phyloP scores from a whole-genome alignment of 2,329 filamentous ascomycete genomes.

The Fusarium ambrosium region DNA sequence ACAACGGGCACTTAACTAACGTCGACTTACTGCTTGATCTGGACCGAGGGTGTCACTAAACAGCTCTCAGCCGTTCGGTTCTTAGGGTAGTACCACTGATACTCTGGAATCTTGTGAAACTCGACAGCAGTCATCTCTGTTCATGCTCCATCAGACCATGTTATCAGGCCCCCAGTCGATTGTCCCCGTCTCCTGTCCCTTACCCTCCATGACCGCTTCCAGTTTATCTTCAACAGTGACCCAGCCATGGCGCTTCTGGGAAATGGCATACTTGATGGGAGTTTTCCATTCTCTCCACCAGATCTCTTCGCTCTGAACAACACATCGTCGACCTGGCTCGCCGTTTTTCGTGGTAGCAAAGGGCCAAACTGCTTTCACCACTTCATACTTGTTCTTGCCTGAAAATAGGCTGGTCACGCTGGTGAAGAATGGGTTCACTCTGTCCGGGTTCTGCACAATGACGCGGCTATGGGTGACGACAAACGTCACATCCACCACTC shows the following conservation, averaged over 20 bases:
- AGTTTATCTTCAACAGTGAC: slow-evolving; percentile 68
- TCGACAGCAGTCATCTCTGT: background rate
- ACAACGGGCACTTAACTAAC: background rate
- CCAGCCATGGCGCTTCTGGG: slow-evolving; percentile 56
- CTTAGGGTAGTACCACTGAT: background rate
- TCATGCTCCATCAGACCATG: background rate
- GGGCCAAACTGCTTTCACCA: slow-evolving; percentile 69
- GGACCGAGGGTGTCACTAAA: background rate
- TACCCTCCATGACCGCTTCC: slow-evolving; percentile 65
- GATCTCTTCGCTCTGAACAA: slow-evolving; percentile 68
- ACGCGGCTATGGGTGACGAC: slow-evolving; percentile 64
- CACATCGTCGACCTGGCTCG: slow-evolving; percentile 59
- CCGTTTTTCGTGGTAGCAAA: slow-evolving; percentile 65
- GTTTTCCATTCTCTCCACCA: slow-evolving; percentile 64
- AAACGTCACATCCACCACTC: slow-evolving; percentile 63
- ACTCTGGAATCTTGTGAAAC: background rate
- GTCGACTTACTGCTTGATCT: background rate
- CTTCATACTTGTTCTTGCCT: slow-evolving; percentile 68
- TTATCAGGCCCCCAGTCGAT: slow-evolving; percentile 62
- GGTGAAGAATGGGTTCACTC: slow-evolving; percentile 67
- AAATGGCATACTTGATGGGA: slow-evolving; percentile 59
- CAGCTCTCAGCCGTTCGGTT: background rate
- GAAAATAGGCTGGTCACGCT: slow-evolving; percentile 65
- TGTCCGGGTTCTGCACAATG: slow-evolving; percentile 65
- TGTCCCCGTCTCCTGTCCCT: slow-evolving; percentile 51